Evolutionary conservation across 345 rosid species (phyloP).

Genomic region (Angophora floribunda): DNA sequence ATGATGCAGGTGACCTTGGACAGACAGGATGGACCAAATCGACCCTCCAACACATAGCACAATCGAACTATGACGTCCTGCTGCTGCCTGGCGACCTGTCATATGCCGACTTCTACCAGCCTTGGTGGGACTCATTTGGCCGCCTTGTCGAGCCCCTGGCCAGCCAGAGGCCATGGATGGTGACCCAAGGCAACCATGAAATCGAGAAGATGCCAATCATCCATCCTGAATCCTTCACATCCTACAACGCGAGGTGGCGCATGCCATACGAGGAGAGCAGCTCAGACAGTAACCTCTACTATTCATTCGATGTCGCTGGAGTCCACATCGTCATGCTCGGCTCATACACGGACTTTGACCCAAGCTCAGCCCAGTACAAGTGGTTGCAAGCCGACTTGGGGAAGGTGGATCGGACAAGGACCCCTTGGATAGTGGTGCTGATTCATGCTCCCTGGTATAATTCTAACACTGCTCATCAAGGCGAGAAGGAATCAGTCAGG

Average conservation of each 20-base stretch:
- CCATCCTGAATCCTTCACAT: slow-evolving; percentile 37
- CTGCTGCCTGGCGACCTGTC: slow-evolving; percentile 76
- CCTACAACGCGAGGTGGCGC: slow-evolving; percentile 68
- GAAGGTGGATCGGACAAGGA: slow-evolving; percentile 35
- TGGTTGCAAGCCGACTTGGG: slow-evolving; percentile 62
- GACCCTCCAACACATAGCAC: slow-evolving; percentile 49
- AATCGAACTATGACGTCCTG: slow-evolving; percentile 44
- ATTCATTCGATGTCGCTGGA: slow-evolving; percentile 53
- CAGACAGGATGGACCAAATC: slow-evolving; percentile 59
- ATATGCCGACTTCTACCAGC: slow-evolving; percentile 44
- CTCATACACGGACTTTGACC: slow-evolving; percentile 57
- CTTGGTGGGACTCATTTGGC: slow-evolving; percentile 70
- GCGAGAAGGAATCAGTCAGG: slow-evolving; percentile 38
- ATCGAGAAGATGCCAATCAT: slow-evolving; percentile 38
- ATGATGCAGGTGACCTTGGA: slow-evolving; percentile 60
- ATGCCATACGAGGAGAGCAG: slow-evolving; percentile 70
- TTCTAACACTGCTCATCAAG: slow-evolving; percentile 66
- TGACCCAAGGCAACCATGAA: slow-evolving; percentile 87
- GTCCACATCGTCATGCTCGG: slow-evolving; percentile 74
- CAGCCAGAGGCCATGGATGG: slow-evolving; percentile 86
- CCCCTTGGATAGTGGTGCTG: slow-evolving; percentile 65
- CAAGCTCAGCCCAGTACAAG: slow-evolving; percentile 44
- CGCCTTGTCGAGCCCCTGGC: slow-evolving; percentile 74
- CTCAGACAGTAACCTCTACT: slow-evolving; percentile 65
- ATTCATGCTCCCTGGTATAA: slow-evolving; percentile 89